Evolutionary conservation across 768 basidiomycete genomes (phyloP), one percentile per base, ranked within the genome.

Genomic region (Boletus sp.): DNA sequence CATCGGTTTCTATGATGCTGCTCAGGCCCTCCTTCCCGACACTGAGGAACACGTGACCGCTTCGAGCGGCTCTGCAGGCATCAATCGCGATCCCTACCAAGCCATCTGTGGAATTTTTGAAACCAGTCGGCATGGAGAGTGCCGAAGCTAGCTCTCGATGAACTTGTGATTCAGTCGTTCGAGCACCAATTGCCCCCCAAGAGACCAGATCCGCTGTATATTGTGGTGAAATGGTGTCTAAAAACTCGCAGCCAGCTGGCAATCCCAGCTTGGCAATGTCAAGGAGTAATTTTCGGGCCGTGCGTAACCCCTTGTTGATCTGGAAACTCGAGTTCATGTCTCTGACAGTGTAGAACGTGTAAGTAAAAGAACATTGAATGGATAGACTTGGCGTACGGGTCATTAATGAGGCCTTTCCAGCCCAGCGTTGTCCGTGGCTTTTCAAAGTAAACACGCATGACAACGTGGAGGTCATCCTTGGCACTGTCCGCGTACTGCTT

Each of bases 401-500:
- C 94, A 67, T 98, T 98, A 74, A 98, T 98, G 58, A 98, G 83
- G 35, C 96, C 96, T 71, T 99, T 99, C 96, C 96, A 99, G 27
- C 97, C 97, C 45, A 98, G 88, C 0, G 96, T 98, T 7, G 96
- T 98, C 30, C 96, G 81, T 1, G 88, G 88, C 65, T 98, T 98
- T 65, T 98, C 96, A 67, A 98, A 99, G 78, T 99, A 98, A 62
- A 98, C 93, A 27, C 94, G 87, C 96, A 98, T 98, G 61, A 98
- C 79, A 64, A 99, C 97, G 71, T 88, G 81, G 32, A 99, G 79
- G 62, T 98, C 97, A 11, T 90, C 86, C 65, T 83, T 84, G 42
- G 89, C 84, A 11, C 72, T 72, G 35, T 93, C 87, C 7, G 93
- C 90, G 66, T 98, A 98, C 35, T 75, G 81, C 54, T 80, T 82